These are phyloP conservation scores for Aegilops bicornis DNA, from an alignment of 176 grass and related monocot genomes.

Conservation along the genomic window DNA sequence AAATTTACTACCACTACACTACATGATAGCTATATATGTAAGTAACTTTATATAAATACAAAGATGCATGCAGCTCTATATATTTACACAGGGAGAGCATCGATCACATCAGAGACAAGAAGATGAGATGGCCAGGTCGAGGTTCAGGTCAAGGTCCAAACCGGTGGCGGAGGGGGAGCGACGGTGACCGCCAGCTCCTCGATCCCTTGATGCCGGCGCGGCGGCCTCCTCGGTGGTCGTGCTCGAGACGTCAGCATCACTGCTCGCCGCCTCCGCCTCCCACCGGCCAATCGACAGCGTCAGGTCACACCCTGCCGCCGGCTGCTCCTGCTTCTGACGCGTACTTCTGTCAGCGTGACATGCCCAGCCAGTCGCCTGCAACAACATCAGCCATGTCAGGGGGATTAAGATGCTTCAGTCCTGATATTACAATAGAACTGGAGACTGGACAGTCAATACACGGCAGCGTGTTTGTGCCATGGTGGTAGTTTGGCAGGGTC, in stretches of 20 bases:
- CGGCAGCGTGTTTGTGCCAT: constrained; percentile 20
- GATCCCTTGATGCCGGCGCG: not conserved
- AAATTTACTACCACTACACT: no score
- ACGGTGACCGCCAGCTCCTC: not conserved
- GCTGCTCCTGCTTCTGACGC: not conserved
- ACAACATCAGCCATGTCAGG: not conserved
- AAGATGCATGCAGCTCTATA: not conserved
- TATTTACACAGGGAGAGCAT: not conserved
- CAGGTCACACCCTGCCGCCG: constrained; percentile 17
- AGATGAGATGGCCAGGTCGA: constrained; percentile 66
- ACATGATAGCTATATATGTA: no score
- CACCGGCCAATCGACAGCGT: constrained; percentile 40
- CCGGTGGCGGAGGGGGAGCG: not conserved
- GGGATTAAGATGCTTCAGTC: not conserved
- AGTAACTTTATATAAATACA: no score
- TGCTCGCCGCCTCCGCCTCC: constrained; percentile 28
- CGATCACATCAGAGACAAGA: constrained; percentile 46
- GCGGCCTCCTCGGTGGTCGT: constrained; percentile 45
- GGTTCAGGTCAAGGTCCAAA: constrained; percentile 36
- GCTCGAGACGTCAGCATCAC: constrained; percentile 41
- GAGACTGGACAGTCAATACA: constrained; percentile 27
- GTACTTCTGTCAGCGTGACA: not conserved
- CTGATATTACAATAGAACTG: not conserved
- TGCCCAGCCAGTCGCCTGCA: constrained; percentile 22
- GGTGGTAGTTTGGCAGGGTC: constrained; percentile 18